Percentiles rank a stretch among this genome's conserved stretches.
These are phyloP conservation scores for Chionographis japonica DNA, from an alignment of 106 monocot genomes.

Conservation along the genomic window DNA sequence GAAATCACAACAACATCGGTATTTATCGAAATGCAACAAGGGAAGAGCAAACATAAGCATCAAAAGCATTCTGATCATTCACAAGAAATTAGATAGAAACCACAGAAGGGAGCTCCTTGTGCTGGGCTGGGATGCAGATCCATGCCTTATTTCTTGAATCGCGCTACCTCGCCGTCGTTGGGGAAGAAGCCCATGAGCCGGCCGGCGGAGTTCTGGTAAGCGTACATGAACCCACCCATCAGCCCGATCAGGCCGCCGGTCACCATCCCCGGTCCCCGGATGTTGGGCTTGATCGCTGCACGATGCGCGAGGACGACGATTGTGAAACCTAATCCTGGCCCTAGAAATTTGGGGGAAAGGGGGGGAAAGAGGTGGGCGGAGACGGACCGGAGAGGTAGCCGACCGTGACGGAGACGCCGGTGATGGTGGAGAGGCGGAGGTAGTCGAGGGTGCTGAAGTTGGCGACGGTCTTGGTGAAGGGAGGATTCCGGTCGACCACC, in stretches of 20 bases:
- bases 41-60: too few species aligned
- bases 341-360: background rate
- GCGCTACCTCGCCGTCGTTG: conserved; percentile 82
- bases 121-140: background rate
- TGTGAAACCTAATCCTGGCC: conserved; percentile 10
- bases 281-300: conserved; percentile 86
- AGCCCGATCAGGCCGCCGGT: conserved; percentile 92
- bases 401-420: conserved; percentile 95
- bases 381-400: conserved; percentile 93
- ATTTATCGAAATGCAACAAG: too few species aligned
- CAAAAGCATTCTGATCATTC: too few species aligned
- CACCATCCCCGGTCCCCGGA: conserved; percentile 95
- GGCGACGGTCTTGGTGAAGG: conserved; percentile 85
- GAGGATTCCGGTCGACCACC: conserved; percentile 91
- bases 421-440: conserved; percentile 89
- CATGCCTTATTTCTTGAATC: conserved; percentile 60
- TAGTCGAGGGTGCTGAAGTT: conserved; percentile 96
- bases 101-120: background rate
- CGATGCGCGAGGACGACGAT: background rate
- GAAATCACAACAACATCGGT: too few species aligned
- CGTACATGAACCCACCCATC: conserved; percentile 99
- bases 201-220: conserved; percentile 99
- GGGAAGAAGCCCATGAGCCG: conserved; percentile 99
- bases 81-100: background rate
- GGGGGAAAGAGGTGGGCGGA: background rate